These are phyloP conservation scores for Boletus sp. DNA, from an alignment of 1,284 basidiomycete species.

Conservation along the genomic window DNA sequence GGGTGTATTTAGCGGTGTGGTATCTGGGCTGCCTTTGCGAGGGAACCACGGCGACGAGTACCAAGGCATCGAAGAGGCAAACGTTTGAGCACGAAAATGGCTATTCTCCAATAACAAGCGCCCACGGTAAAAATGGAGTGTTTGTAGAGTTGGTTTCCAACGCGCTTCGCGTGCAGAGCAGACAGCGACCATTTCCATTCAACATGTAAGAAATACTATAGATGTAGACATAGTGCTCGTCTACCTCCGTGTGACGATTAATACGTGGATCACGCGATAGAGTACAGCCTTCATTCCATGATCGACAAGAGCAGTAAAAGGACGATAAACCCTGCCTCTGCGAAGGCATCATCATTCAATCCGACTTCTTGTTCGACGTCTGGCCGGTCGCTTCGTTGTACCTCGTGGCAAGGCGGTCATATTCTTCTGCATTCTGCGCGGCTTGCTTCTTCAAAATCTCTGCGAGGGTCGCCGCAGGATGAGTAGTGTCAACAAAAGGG, in stretches of 20 bases:
- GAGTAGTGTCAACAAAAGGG: not conserved
- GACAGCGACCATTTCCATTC: not conserved
- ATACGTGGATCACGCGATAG: conserved; percentile 1
- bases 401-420: conserved; percentile 75
- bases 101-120: too few relatives aligned
- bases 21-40: conserved; percentile 1
- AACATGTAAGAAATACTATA: not conserved
- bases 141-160: too few relatives aligned
- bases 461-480: conserved; percentile 26
- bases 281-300: not conserved
- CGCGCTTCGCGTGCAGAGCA: too few relatives aligned
- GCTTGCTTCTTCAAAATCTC: conserved; percentile 84
- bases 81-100: too few relatives aligned
- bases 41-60: conserved; percentile 10
- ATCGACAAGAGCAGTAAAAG: not conserved
- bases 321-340: not conserved
- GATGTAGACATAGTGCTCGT: not conserved
- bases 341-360: conserved; percentile 12
- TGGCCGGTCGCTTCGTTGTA: conserved; percentile 68
- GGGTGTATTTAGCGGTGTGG: not conserved
- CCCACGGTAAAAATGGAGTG: too few relatives aligned
- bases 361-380: conserved; percentile 32
- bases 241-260: not conserved
- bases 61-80: not conserved
- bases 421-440: conserved; percentile 71